A percentile compares a stretch with the other conserved stretches of the same genome.
Conservation (phyloP, 148 eudicot genomes). For the Vaccinium darrowii region DNA sequence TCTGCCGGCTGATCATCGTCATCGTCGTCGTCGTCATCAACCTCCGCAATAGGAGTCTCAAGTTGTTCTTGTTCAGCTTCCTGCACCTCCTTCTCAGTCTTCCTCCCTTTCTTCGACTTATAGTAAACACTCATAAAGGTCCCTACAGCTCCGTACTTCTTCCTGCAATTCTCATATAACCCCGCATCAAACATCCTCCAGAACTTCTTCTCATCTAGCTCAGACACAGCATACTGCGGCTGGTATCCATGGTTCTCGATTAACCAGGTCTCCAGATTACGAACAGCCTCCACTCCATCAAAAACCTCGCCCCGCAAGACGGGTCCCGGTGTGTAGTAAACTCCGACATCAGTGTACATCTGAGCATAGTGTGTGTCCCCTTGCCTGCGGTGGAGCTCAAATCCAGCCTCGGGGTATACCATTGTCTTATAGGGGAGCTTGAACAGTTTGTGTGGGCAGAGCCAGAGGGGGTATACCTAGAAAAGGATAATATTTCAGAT, state of each 20-base stretch:
- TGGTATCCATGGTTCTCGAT: conserved; percentile 84
- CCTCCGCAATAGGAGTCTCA: conserved; percentile 48
- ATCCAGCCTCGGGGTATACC: conserved; percentile 84
- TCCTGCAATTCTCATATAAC: conserved; percentile 72
- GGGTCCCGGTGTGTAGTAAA: conserved; percentile 84
- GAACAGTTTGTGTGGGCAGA: conserved; percentile 82
- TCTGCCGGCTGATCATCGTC: conserved; percentile 36
- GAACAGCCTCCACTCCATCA: conserved; percentile 76
- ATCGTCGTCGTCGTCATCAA: conserved; percentile 27
- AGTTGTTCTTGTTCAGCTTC: conserved; percentile 77
- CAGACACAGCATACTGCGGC: conserved; percentile 87
- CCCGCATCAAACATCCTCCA: conserved; percentile 90
- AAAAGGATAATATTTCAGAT: neutral
- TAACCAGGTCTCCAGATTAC: conserved; percentile 71
- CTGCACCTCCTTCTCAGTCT: conserved; percentile 86
- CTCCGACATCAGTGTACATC: conserved; percentile 91
- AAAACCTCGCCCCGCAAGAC: conserved; percentile 83
- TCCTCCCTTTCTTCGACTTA: conserved; percentile 83
- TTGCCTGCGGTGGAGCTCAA: conserved; percentile 66
- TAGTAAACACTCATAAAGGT: conserved; percentile 90
- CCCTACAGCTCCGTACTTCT: conserved; percentile 75
- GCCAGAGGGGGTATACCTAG: conserved; percentile 87
- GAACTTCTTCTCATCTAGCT: conserved; percentile 71
- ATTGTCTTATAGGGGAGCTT: conserved; percentile 73
- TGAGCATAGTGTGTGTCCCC: conserved; percentile 82